Base-by-base conservation (phyloP, 345 rosid genomes). In the Orychophragmus violaceus region DNA sequence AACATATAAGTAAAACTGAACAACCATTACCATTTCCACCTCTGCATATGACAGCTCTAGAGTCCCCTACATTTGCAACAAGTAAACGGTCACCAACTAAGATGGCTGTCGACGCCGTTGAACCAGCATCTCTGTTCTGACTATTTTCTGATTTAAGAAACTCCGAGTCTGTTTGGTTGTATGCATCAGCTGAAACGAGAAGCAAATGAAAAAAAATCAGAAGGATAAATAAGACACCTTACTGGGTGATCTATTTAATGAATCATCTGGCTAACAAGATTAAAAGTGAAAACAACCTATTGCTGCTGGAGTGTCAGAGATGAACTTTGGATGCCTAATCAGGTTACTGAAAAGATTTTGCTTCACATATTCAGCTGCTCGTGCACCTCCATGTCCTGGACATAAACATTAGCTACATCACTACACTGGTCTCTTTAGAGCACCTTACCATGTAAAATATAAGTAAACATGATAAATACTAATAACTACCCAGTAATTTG, bases 81-180 rank as follows among this genome's bases (percentile, higher is more conserved):
- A 93, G 90, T 74, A 93, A 75, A 59, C 98, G 96, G 64, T 88
- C 84, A 44, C 98, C 98, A 52, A 93, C 91, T 5, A 94, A 86
- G 64, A 94, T 78, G 60, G 99, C 99, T 13, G 99, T 94, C 35
- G 99, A 94, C 28, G 99, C 99, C 27, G 97, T 94, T 59, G 99
- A 94, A 75, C 99, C 99, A 74, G 99, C 99, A 88, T 94, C 99
- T 56, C 97, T 75, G 58, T 87, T 85, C 86, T 90, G 99, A 75
- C 64, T 88, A 70, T 87, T 84, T 78, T 94, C 99, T 28, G 92
- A 88, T 64, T 88, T 88, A 66, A 94, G 82, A 76, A 90, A 85
- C 80, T 94, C 99, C 0, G 91, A 75, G 82, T 94, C 99, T 53
- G 99, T 90, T 61, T 80, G 95, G 73, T 39, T 87, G 82, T 87